phyloP scores from a whole-genome alignment of 2,329 filamentous ascomycete species.

The Lithohypha guttulata region DNA sequence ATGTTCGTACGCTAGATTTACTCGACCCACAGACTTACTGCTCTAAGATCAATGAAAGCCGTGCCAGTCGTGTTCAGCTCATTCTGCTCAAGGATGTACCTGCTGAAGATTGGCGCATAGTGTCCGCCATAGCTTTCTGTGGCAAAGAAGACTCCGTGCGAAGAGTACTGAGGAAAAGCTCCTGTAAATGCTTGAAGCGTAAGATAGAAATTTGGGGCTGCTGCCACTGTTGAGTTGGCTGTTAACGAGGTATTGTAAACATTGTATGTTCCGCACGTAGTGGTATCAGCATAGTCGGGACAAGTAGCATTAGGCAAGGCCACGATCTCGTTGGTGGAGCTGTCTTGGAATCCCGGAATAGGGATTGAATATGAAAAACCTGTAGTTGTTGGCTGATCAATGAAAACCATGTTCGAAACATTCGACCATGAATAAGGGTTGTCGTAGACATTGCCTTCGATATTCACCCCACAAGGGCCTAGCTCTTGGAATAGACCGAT shows the following conservation, averaged over 20 bases:
- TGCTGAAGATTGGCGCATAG: conserved; percentile 44
- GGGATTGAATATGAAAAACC: conserved; percentile 44
- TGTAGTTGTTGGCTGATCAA: conserved; percentile 54
- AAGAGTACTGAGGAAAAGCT: conserved; percentile 21
- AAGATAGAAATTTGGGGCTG: conserved; percentile 22
- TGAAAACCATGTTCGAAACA: conserved; percentile 42
- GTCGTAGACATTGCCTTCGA: conserved; percentile 28
- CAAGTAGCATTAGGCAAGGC: conserved; percentile 19
- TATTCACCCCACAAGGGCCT: conserved; percentile 29
- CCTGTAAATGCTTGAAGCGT: conserved; percentile 22
- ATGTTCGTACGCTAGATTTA: conserved; percentile 38
- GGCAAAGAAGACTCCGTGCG: conserved; percentile 42
- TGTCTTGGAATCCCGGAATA: conserved; percentile 18
- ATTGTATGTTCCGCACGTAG: conserved; percentile 20
- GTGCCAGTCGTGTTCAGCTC: conserved; percentile 20
- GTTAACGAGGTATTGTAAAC: conserved; percentile 19
- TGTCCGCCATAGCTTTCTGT: conserved; percentile 47
- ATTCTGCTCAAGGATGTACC: conserved; percentile 31
- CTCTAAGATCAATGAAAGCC: conserved; percentile 14
- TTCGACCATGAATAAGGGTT: conserved; percentile 28
- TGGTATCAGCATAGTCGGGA: conserved; percentile 19
- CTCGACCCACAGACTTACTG: conserved; percentile 14
- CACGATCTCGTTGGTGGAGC: conserved; percentile 12
- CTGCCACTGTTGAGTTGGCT: conserved; percentile 19
- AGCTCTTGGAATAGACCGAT: conserved; percentile 28